Base-by-base conservation (phyloP, 1,284 basidiomycete genomes). In the Tylopilus sp. region DNA sequence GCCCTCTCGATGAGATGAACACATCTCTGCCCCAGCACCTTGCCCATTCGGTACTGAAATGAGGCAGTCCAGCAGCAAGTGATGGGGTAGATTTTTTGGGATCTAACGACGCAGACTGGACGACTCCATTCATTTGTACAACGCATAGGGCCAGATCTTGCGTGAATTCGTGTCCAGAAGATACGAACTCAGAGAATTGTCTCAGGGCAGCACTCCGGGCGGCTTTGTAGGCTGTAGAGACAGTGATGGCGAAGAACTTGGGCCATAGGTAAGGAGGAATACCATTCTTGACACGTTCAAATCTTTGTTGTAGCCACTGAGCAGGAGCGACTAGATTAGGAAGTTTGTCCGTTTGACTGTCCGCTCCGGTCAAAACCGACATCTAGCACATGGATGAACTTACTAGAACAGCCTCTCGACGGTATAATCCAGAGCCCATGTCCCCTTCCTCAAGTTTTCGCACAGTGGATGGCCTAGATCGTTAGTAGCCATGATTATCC, bases 1-100 rank as follows among this genome's bases (percentile, higher is more conserved):
- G 74, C 3, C 94, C 94, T 53, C 92, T 84, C 12, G 96, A 72
- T 1, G 92, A 95, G 66, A 97, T 96, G 71, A 95, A 95, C 1
- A 96, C 91, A 67, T 97, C 94, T 33, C 94, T 81, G n/a, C 95
- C 94, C 95, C 95, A 97, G 63, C 90, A 93, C 41, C 94, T 78
- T 13, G 92, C 92, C 94, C 95, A 97, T 6, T 86, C 85, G 8
- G 87, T 73, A 2, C 90, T 75, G 61, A 97, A 97, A 71, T 97
- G 94, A 11, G 95, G 93, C 25, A 97, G 71, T 18, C 95, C 95
- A n/a, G 94, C 94, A 2, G 95, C 93, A 25, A 97, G 75, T 10
- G 86, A 92, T 2, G 95, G 84, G 0, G 84, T 86, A 2, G 77
- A 68, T 59, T 79, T 78, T 2, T 64, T 70, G 4, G 88, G 86